Evolutionary conservation across 768 basidiomycete genomes (phyloP).

Genomic region (Naganishia antarctica): DNA sequence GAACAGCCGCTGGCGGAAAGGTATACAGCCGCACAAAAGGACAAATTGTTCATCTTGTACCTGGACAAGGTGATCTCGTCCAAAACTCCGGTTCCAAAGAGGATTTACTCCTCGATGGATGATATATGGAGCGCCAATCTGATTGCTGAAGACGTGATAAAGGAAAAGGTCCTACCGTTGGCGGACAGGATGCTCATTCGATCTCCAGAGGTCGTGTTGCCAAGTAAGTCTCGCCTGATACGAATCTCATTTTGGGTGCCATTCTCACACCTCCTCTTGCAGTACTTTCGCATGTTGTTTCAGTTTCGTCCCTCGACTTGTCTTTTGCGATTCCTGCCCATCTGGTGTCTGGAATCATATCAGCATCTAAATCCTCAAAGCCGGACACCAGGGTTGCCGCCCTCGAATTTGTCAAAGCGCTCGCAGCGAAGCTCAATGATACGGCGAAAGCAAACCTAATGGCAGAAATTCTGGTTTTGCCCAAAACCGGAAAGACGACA

Average conservation of each 20-base stretch:
- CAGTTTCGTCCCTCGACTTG: conserved; percentile 56
- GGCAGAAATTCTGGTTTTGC: conserved; percentile 67
- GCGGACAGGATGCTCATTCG: conserved; percentile 76
- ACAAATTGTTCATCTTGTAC: conserved; percentile 61
- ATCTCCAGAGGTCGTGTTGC: conserved; percentile 72
- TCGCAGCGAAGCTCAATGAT: conserved; percentile 41
- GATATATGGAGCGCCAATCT: conserved; percentile 59
- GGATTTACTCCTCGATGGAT: conserved; percentile 54
- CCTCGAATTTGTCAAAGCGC: conserved; percentile 57
- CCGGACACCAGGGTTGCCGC: conserved; percentile 59
- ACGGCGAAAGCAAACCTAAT: conserved; percentile 53
- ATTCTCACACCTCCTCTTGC: neutral
- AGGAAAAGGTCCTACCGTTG: conserved; percentile 59
- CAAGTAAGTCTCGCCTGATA: conserved; percentile 53
- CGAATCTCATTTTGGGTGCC: conserved; percentile 21
- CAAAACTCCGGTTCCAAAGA: conserved; percentile 59
- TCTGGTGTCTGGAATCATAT: conserved; percentile 42
- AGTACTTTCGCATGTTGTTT: conserved; percentile 62
- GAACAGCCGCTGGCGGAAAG: conserved; percentile 51
- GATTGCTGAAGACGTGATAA: conserved; percentile 57
- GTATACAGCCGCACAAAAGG: conserved; percentile 51
- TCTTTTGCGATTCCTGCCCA: conserved; percentile 66
- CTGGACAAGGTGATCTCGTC: conserved; percentile 62
- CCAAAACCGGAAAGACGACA: conserved; percentile 75
- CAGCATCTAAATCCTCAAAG: conserved; percentile 59